Evolutionary conservation across 1,139 yeast genomes (phyloP).

Genomic region (Saccharomyces pastorianus): DNA sequence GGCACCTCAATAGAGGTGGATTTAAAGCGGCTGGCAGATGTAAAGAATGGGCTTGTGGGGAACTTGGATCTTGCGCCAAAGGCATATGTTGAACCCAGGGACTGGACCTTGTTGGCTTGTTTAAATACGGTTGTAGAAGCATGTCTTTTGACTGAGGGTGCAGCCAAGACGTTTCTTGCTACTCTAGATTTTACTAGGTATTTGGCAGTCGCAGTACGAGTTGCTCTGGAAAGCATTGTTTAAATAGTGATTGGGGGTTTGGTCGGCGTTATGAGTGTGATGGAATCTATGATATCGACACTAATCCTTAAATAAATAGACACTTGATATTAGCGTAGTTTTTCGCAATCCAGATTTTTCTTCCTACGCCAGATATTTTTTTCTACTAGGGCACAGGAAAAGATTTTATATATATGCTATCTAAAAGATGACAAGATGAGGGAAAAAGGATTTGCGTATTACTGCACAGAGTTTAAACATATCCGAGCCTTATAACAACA

Average conservation of each 20-base stretch:
- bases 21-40: conserved; percentile 20
- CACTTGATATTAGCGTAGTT: not conserved
- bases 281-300: too few relatives aligned
- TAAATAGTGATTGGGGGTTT: not conserved
- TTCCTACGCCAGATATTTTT: not conserved
- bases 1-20: conserved; percentile 74
- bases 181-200: conserved; percentile 2
- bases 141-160: not conserved
- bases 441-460: not conserved
- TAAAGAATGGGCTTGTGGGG: not conserved
- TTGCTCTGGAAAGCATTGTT: conserved; percentile 1
- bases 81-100: not conserved
- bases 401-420: not conserved
- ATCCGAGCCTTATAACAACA: not conserved
- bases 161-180: not conserved
- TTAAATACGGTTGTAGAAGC: conserved; percentile 3
- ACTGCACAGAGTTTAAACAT: not conserved
- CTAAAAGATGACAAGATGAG: not conserved
- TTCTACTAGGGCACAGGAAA: not conserved
- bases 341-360: not conserved
- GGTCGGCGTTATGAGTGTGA: too few relatives aligned
- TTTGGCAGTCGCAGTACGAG: not conserved
- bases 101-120: not conserved
- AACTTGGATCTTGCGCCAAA: not conserved
- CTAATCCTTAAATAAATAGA: too few relatives aligned